Base-by-base conservation (phyloP, 768 basidiomycete species). In the Lactarius psammicola region DNA sequence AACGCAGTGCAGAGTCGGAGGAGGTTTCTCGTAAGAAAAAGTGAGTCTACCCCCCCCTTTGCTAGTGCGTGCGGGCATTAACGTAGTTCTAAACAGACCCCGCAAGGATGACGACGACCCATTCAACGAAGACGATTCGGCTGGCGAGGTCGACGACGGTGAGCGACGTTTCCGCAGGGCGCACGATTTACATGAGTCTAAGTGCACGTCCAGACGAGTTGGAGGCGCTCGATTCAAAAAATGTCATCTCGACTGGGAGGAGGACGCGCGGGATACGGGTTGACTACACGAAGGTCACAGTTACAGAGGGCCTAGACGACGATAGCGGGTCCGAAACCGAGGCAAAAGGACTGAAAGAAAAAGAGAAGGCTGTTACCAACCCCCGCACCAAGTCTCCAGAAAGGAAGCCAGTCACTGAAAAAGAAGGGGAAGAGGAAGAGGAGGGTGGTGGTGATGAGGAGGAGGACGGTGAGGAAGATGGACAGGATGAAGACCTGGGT, bases 281-380 rank as follows among this genome's bases (percentile, higher is more conserved):
- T 26, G 71, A 72, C 62, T 73, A 75, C 60, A 74, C 71, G 53
- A 73, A 78, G 59, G 75, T 74, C 17, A 36, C 69, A 28, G 71
- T 71, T 18, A 66, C 69, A 59, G 61, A 67, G 3, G 70, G 64
- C 26, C 74, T 73, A 36, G 74, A 71, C 1, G 74, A 75, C 13
- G 75, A 75, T 1, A 82, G 81, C 57, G 87, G 85, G 59, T 84
- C 84, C 63, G 80, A 80, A 60, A 78, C 80, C 56, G 81, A 81
- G 67, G 80, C 80, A 51, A 81, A 81, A 30, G 76, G 76, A 51
- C 71, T 77, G 53, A 79, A 81, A 71, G 79, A 76, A 72, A 80
- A 33, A 20, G 55, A 54, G 15, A 18, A n/a, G 0, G 18, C 30
- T 6, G 38, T 42, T 11, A 26, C 63, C 15, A 64, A 56, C 53